Evolutionary conservation across 2,329 filamentous ascomycete species (phyloP), one percentile per base, ranked within the genome.

Genomic region (Pezizomycotina sp.): DNA sequence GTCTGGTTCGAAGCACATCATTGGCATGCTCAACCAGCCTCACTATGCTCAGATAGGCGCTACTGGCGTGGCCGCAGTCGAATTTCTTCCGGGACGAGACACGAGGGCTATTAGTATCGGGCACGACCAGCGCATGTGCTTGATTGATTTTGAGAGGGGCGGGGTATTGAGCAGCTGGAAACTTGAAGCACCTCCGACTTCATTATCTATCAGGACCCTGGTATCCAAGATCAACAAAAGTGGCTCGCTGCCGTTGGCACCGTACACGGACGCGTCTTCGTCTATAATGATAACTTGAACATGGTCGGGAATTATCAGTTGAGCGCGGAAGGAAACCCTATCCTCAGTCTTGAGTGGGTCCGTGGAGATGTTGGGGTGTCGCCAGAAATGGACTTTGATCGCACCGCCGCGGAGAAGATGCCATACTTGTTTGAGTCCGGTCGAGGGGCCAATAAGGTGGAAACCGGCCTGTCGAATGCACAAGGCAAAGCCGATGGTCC

Each of bases 291-390:
- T 16, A 41, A 49, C 31, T 48, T 48, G 19, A 49, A 47, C 13
- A 47, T 43, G 25, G 26, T 52, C 26, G 46, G 48, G 6, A 49
- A 52, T 34, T 30, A 47, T 19, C 34, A 45, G 18, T 35, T 52
- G 13, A 47, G 51, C 36, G 22, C 28, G 3, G 47, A 50, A 5
- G 48, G 45, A 18, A 47, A 45, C 18, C 46, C 43, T 14, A 34
- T 52, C 13, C 31, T 51, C 5, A 49, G 47, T 27, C 47, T 50
- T 22, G 49, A 47, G 24, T 52, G 50, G 50, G 47, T 49, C 25
- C 24, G 34, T 7, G 44, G 44, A 3, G 44, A 47, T 30, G 24
- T 47, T 12, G 41, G 31, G 6, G 14, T 47, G 21, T 41, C 41
- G 9, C 30, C 24, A 10, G 36, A 23, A 3, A 10, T 19, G 15